These are phyloP conservation scores for Fusarium lyarnte DNA, from an alignment of 2,329 filamentous ascomycete species.

Conservation along the genomic window DNA sequence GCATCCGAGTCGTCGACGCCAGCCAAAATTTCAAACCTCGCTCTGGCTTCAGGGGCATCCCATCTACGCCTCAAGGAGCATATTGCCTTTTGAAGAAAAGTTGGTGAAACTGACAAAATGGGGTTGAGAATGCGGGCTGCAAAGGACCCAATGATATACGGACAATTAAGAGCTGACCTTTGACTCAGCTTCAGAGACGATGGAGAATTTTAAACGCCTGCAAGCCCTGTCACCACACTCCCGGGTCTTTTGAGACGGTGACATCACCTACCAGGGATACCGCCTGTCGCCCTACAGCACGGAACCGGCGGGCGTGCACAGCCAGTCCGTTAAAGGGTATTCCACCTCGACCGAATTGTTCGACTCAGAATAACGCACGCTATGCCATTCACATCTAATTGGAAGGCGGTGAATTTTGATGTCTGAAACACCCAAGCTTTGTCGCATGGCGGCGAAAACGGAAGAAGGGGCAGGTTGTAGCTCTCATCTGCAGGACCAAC, in stretches of 20 bases:
- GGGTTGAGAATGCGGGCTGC: not conserved
- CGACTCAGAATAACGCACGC: conserved; percentile 17
- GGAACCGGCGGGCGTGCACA: conserved; percentile 20
- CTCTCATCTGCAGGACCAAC: conserved; percentile 2
- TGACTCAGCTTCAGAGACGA: not conserved
- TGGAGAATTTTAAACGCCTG: conserved; percentile 17
- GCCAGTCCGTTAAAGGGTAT: conserved; percentile 27
- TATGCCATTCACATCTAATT: conserved; percentile 19
- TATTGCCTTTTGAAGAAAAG: not conserved
- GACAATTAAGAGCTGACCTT: conserved; percentile 4
- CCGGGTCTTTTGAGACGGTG: conserved; percentile 38
- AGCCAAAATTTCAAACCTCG: conserved; percentile 22
- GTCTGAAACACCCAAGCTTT: conserved; percentile 25
- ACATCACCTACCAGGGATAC: conserved; percentile 38
- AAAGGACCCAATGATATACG: not conserved
- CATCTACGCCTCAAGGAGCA: not conserved
- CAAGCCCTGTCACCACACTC: conserved; percentile 36
- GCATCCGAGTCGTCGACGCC: conserved; percentile 26
- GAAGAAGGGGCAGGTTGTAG: conserved; percentile 9
- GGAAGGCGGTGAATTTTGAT: conserved; percentile 32
- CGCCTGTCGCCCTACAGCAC: conserved; percentile 26
- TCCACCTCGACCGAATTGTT: conserved; percentile 25
- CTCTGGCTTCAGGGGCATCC: conserved; percentile 2
- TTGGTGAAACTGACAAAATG: not conserved
- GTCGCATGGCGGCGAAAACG: not conserved